Percentiles rank a stretch among this genome's conserved stretches.
phyloP scores from a whole-genome alignment of 202 grass and related monocot genomes.

The Schoenoplectus triqueter region DNA sequence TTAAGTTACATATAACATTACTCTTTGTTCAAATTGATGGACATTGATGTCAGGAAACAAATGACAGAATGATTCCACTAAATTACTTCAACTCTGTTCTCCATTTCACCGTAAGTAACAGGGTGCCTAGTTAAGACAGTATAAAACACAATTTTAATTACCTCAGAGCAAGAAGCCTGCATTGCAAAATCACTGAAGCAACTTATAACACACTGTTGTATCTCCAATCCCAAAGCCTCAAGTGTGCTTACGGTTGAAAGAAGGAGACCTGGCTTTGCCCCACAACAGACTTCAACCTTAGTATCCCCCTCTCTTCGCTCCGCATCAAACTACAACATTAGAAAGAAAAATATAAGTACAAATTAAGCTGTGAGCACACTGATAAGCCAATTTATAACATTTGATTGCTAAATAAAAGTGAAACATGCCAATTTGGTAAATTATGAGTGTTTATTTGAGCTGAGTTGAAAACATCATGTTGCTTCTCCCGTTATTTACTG shows the following conservation, averaged over 20 bases:
- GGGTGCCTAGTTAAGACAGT: background rate
- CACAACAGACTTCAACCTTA: conserved; percentile 84
- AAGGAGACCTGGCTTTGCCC: conserved; percentile 80
- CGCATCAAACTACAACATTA: conserved; percentile 64
- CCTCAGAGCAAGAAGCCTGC: conserved; percentile 94
- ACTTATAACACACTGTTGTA: conserved; percentile 95
- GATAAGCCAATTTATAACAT: background rate
- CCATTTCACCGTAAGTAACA: background rate
- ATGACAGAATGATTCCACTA: background rate
- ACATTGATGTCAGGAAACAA: background rate
- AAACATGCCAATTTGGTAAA: too few species aligned
- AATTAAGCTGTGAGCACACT: background rate
- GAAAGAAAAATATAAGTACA: background rate
- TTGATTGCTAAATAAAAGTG: background rate
- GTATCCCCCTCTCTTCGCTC: conserved; percentile 84
- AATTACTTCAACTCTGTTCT: background rate
- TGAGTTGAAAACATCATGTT: too few species aligned
- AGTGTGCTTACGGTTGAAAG: conserved; percentile 88
- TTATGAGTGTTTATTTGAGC: too few species aligned
- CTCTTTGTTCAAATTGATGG: background rate
- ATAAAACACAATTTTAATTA: background rate
- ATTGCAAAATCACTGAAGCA: conserved; percentile 99
- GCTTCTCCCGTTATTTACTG: too few species aligned
- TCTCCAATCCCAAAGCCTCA: conserved; percentile 78
- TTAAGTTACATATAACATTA: background rate